Evolutionary conservation across 1,284 basidiomycete species (phyloP).

Genomic region (Cryptococcus neoformans): DNA sequence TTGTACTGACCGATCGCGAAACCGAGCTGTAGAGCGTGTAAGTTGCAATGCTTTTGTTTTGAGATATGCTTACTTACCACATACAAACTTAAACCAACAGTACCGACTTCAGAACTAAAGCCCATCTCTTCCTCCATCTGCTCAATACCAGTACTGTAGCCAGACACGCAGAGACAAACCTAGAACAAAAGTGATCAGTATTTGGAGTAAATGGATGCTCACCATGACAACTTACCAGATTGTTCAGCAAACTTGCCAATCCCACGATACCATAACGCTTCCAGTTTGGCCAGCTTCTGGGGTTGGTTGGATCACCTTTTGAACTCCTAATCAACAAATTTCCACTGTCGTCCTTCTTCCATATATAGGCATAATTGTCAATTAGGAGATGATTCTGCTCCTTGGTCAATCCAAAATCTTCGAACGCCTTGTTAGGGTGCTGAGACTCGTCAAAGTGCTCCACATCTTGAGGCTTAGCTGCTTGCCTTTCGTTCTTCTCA

Average conservation of each 20-base stretch:
- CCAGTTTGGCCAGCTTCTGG: slow-evolving; percentile 30
- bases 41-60: not conserved
- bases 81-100: slow-evolving; percentile 29
- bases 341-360: slow-evolving; percentile 19
- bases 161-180: slow-evolving; percentile 31
- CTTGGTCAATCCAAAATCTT: slow-evolving; percentile 3
- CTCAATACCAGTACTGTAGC: slow-evolving; percentile 30
- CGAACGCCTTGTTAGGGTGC: not conserved
- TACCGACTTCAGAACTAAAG: slow-evolving; percentile 30
- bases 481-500: not conserved
- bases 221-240: slow-evolving; percentile 14
- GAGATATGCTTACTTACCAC: slow-evolving; percentile 15
- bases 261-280: slow-evolving; percentile 26
- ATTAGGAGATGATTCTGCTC: slow-evolving; percentile 5
- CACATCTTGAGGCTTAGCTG: slow-evolving; percentile 1
- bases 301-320: slow-evolving; percentile 17
- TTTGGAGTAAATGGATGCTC: not conserved
- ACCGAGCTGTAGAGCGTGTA: slow-evolving; percentile 16
- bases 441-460: not conserved
- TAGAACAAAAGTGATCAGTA: not conserved
- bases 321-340: slow-evolving; percentile 20
- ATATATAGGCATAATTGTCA: slow-evolving; percentile 12
- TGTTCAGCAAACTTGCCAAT: slow-evolving; percentile 27
- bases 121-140: slow-evolving; percentile 29
- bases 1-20: slow-evolving; percentile 20